Percentiles rank a stretch among this genome's conserved stretches.
Conservation (phyloP, 257 asterid species). For the Capsicum chinense region DNA sequence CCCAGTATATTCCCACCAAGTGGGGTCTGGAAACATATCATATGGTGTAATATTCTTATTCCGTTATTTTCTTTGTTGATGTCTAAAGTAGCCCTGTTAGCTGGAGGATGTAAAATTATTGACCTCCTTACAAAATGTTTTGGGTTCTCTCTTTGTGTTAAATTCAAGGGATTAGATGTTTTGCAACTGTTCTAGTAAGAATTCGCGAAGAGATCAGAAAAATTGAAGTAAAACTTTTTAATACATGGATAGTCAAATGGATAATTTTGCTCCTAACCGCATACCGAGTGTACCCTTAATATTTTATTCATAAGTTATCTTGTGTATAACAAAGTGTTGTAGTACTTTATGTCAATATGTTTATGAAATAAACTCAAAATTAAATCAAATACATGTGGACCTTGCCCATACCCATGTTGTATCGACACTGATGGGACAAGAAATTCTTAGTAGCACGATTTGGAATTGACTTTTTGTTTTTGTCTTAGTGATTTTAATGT, state of each 20-base stretch:
- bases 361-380: neutral
- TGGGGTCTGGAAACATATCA: neutral
- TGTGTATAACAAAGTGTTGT: neutral
- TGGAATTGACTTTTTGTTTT: neutral
- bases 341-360: neutral
- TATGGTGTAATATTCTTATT: neutral
- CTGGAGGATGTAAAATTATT: constrained; percentile 12
- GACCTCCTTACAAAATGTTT: neutral
- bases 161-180: constrained; percentile 17
- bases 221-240: neutral
- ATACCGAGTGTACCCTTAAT: neutral
- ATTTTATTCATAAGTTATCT: constrained; percentile 13
- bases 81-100: neutral
- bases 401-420: neutral
- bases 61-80: neutral
- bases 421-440: neutral
- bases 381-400: neutral
- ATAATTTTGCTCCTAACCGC: no score
- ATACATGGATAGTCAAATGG: no score
- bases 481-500: constrained; percentile 18
- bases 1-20: no score
- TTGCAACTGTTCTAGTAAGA: neutral
- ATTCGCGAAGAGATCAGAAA: neutral
- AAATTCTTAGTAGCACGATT: neutral
- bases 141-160: constrained; percentile 11